phyloP scores from a whole-genome alignment of 2,329 filamentous ascomycete species.

The Ceratocystis huliohia region DNA sequence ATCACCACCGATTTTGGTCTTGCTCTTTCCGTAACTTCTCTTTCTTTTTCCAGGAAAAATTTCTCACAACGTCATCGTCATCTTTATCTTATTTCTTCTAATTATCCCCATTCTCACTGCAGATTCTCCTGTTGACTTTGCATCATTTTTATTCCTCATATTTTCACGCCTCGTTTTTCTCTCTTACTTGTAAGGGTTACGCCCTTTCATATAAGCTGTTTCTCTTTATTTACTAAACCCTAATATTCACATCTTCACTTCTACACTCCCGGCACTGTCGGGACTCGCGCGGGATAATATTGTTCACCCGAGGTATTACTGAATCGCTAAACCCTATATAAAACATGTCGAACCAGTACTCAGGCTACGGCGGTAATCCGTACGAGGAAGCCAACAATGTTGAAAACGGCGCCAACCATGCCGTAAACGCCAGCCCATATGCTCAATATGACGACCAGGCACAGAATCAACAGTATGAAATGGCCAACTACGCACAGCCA shows the following conservation, averaged over 20 bases:
- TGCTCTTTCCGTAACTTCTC: not conserved
- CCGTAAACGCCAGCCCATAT: not conserved
- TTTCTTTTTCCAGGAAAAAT: not conserved
- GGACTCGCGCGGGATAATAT: not conserved
- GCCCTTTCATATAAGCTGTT: not conserved
- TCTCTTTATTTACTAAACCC: not conserved
- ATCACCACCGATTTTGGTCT: not conserved
- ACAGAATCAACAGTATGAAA: slow-evolving; percentile 33
- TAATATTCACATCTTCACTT: not conserved
- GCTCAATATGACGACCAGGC: slow-evolving; percentile 24
- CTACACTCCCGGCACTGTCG: not conserved
- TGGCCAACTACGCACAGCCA: slow-evolving; percentile 38
- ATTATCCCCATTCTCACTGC: not conserved
- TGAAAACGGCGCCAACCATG: slow-evolving; percentile 25
- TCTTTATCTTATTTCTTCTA: not conserved
- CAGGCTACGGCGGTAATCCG: slow-evolving; percentile 51
- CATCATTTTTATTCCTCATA: not conserved
- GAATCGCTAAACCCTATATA: not conserved
- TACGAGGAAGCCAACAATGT: slow-evolving; percentile 44
- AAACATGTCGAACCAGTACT: slow-evolving; percentile 32
- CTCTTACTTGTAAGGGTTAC: not conserved
- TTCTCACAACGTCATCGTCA: not conserved
- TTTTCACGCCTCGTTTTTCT: not conserved
- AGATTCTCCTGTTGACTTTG: not conserved
- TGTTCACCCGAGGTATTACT: too few relatives aligned